Evolutionary conservation across 441 rosid species (phyloP), one percentile per base, ranked within the genome.

Genomic region (Iberis amara): DNA sequence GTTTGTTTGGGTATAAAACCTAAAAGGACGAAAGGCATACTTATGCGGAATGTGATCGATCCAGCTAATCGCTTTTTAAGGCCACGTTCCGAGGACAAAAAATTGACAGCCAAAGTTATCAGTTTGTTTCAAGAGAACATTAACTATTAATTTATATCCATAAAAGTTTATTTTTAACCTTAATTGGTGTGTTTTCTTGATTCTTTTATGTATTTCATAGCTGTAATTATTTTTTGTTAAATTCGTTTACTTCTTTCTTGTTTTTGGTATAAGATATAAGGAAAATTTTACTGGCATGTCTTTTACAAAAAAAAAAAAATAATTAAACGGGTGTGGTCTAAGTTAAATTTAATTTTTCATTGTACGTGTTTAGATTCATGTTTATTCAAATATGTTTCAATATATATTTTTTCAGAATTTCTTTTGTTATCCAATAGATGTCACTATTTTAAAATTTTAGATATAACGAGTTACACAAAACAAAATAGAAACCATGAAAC

Each of bases 151-250:
- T 44, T 42, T 33, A 38, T 62, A 51, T 55, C 40, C 10, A 55
- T 82, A 39, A 58, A 89, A 85, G 87, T 79, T 76, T 87, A 79
- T 51, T 80, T 85, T 81, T 61, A 74, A 69, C 82, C 71, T 67
- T 67, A 74, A 65, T 66, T 48, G 38, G 46, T 10, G 24, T 2
- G 32, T 12, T 23, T 32, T 53, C 42, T 55, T 46, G n/a, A n/a
- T n/a, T n/a, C n/a, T 31, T 47, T 32, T 64, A 33, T 43, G 9
- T 73, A 43, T 27, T 15, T n/a, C 6, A 3, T 30, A 70, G 48
- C 35, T 47, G 39, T 36, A 50, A 30, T 13, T 23, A 11, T 36
- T 7, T 58, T 47, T 57, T 31, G 3, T 9, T 6, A 38, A 24
- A 11, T 18, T 50, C 5, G 39, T 31, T 37, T n/a, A n/a, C n/a